phyloP scores from a whole-genome alignment of 805 yeast genomes.

The Metschnikowia borealis region DNA sequence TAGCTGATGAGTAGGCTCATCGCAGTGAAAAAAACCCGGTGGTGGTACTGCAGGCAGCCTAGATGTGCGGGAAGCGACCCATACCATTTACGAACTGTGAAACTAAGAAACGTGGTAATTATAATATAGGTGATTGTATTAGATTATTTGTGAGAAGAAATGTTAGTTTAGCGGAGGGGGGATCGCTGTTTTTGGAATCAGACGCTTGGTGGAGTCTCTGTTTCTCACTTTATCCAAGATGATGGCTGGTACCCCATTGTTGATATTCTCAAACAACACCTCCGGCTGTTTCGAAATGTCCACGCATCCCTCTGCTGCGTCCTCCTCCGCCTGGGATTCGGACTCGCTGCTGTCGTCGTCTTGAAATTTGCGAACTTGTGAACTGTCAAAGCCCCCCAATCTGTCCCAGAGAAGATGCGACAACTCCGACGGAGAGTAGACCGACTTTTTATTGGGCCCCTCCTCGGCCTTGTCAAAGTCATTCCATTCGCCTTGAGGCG shows the following conservation, averaged over 20 bases:
- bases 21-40: conserved; percentile 14
- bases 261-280: conserved; percentile 34
- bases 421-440: conserved; percentile 37
- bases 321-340: conserved; percentile 8
- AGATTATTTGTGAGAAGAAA: no score
- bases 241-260: conserved; percentile 40
- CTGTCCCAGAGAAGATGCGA: conserved; percentile 43
- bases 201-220: conserved; percentile 6
- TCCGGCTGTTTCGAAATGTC: conserved; percentile 32
- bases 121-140: no score
- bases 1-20: conserved; percentile 12
- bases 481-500: conserved; percentile 44
- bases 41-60: conserved; percentile 10
- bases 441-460: conserved; percentile 34
- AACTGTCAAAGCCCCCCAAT: conserved; percentile 38
- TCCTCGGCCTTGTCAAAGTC: conserved; percentile 40
- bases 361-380: conserved; percentile 28
- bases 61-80: neutral
- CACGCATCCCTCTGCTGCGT: conserved; percentile 1
- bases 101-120: no score
- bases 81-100: neutral
- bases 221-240: conserved; percentile 32
- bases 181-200: conserved; percentile 31
- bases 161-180: conserved; percentile 25
- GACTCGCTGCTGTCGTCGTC: conserved; percentile 11